phyloP scores from a whole-genome alignment of 768 basidiomycete species.

The Leccinellum rugosiceps region DNA sequence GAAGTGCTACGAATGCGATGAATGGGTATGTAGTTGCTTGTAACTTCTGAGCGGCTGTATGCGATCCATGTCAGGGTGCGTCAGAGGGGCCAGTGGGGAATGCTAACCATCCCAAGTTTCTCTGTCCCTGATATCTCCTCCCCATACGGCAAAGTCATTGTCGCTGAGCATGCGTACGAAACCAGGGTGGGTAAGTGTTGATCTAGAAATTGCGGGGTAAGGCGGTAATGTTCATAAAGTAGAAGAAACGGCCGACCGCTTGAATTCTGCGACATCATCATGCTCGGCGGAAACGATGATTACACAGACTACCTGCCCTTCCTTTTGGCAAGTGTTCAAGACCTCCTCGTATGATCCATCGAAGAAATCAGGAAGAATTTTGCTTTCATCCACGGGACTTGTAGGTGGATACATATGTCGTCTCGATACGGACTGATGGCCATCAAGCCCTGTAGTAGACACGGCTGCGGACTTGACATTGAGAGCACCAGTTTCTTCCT shows the following conservation, averaged over 20 bases:
- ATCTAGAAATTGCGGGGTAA: constrained; percentile 37
- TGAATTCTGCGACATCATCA: constrained; percentile 85
- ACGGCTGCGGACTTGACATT: constrained; percentile 43
- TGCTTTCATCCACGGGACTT: constrained; percentile 34
- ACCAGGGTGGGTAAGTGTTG: constrained; percentile 69
- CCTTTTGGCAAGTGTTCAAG: constrained; percentile 64
- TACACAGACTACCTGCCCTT: constrained; percentile 73
- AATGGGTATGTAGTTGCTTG: constrained; percentile 92
- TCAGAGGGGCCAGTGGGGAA: not conserved
- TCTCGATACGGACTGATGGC: constrained; percentile 44
- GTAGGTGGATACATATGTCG: constrained; percentile 27
- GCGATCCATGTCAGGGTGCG: constrained; percentile 1
- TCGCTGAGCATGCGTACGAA: constrained; percentile 68
- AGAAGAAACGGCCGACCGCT: constrained; percentile 47
- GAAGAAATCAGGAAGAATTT: constrained; percentile 76
- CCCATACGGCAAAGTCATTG: constrained; percentile 85
- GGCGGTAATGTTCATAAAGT: not conserved
- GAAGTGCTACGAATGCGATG: constrained; percentile 86
- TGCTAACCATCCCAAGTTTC: constrained; percentile 74
- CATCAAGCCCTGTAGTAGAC: constrained; percentile 38
- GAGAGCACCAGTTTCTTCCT: constrained; percentile 81
- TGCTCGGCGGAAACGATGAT: constrained; percentile 87
- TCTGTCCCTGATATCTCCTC: constrained; percentile 79
- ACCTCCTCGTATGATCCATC: constrained; percentile 80
- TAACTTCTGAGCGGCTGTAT: constrained; percentile 61